phyloP scores from a whole-genome alignment of 2,329 filamentous ascomycete species.

The Aspergillus sp. region DNA sequence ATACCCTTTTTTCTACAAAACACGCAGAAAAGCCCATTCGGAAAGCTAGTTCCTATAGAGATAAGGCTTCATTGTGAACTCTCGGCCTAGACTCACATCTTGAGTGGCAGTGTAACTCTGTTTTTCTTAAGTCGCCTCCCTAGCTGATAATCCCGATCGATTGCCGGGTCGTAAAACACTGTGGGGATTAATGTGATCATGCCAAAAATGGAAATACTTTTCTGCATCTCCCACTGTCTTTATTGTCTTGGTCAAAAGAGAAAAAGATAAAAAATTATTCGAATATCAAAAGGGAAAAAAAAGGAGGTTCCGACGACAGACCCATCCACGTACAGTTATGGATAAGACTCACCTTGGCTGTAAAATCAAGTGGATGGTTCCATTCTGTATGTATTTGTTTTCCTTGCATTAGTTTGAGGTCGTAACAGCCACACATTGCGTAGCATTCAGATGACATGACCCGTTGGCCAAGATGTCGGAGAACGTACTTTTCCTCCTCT shows the following conservation, averaged over 20 bases:
- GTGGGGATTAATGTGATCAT: neutral
- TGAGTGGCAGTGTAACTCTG: neutral
- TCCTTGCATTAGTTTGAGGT: constrained; percentile 24
- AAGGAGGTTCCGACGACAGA: neutral
- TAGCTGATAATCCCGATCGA: neutral
- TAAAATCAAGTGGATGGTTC: neutral
- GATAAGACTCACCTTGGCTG: constrained; percentile 10
- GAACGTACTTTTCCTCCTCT: constrained; percentile 20
- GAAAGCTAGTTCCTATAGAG: neutral
- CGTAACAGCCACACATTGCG: constrained; percentile 18
- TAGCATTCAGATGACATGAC: constrained; percentile 10
- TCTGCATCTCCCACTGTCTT: too few relatives aligned
- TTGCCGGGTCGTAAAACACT: neutral
- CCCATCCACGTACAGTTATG: constrained; percentile 11
- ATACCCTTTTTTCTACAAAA: too few relatives aligned
- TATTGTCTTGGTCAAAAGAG: neutral
- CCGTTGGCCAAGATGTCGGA: constrained; percentile 5
- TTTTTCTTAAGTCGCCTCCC: neutral
- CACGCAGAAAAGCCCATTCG: neutral
- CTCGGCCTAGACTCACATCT: neutral
- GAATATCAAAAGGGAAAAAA: neutral
- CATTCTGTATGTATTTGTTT: constrained; percentile 22
- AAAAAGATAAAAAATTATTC: neutral
- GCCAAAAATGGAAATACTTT: neutral
- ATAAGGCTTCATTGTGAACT: neutral